Percentiles rank a stretch among this genome's conserved stretches.
These are phyloP conservation scores for Penicillium bovifimosum DNA, from an alignment of 495 filamentous ascomycete species.

Conservation along the genomic window DNA sequence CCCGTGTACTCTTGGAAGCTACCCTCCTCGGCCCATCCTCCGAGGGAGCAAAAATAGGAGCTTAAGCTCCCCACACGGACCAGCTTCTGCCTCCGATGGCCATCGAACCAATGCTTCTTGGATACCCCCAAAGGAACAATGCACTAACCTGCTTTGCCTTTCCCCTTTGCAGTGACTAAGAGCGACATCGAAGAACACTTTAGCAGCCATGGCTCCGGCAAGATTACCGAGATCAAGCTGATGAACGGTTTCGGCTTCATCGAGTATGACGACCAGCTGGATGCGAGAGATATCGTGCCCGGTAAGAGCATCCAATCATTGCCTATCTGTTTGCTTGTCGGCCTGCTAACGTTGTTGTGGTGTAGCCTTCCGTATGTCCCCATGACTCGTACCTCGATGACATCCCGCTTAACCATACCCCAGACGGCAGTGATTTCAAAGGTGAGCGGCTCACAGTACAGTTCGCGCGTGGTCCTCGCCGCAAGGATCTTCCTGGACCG, in stretches of 20 bases:
- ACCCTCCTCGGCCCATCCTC: constrained; percentile 4
- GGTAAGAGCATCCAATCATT: constrained; percentile 50
- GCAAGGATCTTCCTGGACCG: constrained; percentile 67
- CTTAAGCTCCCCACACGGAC: constrained; percentile 1
- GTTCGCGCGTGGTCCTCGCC: constrained; percentile 91
- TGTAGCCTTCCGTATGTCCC: constrained; percentile 51
- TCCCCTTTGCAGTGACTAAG: constrained; percentile 71
- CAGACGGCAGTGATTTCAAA: constrained; percentile 97
- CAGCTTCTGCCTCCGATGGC: not conserved
- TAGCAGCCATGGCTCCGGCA: constrained; percentile 87
- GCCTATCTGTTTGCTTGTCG: not conserved
- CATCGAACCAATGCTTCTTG: not conserved
- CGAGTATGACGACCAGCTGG: constrained; percentile 95
- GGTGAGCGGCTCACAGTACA: constrained; percentile 94
- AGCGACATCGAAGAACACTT: constrained; percentile 95
- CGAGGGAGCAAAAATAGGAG: not conserved
- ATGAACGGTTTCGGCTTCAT: constrained; percentile 99
- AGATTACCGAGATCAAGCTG: constrained; percentile 97
- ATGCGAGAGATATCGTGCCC: constrained; percentile 95
- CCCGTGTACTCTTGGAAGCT: not conserved
- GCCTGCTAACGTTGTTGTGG: constrained; percentile 12
- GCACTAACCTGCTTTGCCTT: constrained; percentile 11
- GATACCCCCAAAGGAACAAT: not conserved
- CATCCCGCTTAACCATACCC: constrained; percentile 16
- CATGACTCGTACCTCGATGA: constrained; percentile 9